Evolutionary conservation across 2,329 filamentous ascomycete genomes (phyloP), one percentile per base, ranked within the genome.

Genomic region (Aspergillus pseudoglaucus): DNA sequence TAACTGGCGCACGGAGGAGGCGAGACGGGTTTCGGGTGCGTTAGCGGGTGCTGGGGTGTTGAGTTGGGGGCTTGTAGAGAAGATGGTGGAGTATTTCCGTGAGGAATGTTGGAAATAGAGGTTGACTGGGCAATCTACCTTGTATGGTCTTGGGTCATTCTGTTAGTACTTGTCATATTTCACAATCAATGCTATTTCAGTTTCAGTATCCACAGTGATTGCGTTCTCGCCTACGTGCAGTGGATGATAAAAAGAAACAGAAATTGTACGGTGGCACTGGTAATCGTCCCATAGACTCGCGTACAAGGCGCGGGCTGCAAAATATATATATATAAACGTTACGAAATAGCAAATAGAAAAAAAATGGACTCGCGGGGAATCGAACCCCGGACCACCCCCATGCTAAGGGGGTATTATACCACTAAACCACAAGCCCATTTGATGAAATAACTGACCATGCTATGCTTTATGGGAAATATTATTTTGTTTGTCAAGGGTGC

Each of bases 401-500:
- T 70, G 66, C 68, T 71, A 70, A 70, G 68, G 65, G 66, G 60
- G 66, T 65, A 70, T 71, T 68, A 70, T 71, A 71, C 69, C 69
- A 70, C 68, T 71, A 71, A 70, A 71, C 68, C 67, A 70, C 65
- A 60, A 59, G 58, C 58, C 58, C 58, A 51, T 27, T 42, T 15
- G 9, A 9, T 42, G 22, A n/a, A 6, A 14, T 3, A 22, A 2
- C 3, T 8, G 1, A 4, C 2, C n/a, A 3, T 7, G 14, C 14
- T 35, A 17, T 7, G 6, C 12, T 8, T 35, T 35, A 35, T 15
- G 14, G 15, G n/a, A 4, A 4, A 2, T 14, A 35, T n/a, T 14
- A 20, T 20, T 3, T 33, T 15, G 7, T 15, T 2, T n/a, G 14
- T 8, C n/a, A 7, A 15, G 14, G n/a, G n/a, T 17, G 6, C 4